Conservation (phyloP, 2,329 filamentous ascomycete species). For the Didymella arachidicola region DNA sequence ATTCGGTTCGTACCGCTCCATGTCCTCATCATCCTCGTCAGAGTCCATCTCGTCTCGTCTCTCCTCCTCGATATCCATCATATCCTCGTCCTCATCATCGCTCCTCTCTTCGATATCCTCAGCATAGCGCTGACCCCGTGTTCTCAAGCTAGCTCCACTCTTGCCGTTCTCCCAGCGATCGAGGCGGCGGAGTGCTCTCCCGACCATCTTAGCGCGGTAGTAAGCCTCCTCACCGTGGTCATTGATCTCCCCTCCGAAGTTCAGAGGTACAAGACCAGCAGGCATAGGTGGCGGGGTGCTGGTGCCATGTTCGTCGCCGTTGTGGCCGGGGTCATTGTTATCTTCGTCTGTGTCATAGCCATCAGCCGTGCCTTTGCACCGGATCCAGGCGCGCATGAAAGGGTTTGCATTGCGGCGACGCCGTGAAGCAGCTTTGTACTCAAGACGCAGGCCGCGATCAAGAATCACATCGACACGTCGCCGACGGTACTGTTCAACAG, state of each 20-base stretch:
- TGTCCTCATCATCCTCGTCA: conserved; percentile 44
- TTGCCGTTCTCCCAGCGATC: conserved; percentile 69
- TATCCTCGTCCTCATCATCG: conserved; percentile 43
- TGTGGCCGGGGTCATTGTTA: conserved; percentile 41
- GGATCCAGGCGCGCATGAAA: conserved; percentile 70
- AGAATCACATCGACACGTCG: conserved; percentile 84
- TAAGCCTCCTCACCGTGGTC: conserved; percentile 80
- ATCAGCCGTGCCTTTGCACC: conserved; percentile 61
- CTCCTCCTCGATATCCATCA: conserved; percentile 36
- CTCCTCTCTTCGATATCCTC: conserved; percentile 13
- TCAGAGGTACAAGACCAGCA: conserved; percentile 67
- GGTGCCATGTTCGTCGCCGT: conserved; percentile 48
- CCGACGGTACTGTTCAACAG: conserved; percentile 79
- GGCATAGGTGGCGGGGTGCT: conserved; percentile 46
- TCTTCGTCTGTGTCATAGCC: conserved; percentile 59
- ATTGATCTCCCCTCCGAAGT: conserved; percentile 64
- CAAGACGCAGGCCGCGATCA: conserved; percentile 73
- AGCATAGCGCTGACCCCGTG: conserved; percentile 4
- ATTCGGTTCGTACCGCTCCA: conserved; percentile 27
- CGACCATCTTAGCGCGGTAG: conserved; percentile 70
- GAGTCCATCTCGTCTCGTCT: conserved; percentile 41
- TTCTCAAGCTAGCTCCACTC: conserved; percentile 23
- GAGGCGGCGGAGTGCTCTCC: conserved; percentile 70
- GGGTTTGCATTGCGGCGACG: conserved; percentile 69
- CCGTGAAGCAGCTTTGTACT: conserved; percentile 70